These are phyloP conservation scores for Dispira simplex DNA, from an alignment of 192 early-diverging fungal genomes.

Conservation along the genomic window DNA sequence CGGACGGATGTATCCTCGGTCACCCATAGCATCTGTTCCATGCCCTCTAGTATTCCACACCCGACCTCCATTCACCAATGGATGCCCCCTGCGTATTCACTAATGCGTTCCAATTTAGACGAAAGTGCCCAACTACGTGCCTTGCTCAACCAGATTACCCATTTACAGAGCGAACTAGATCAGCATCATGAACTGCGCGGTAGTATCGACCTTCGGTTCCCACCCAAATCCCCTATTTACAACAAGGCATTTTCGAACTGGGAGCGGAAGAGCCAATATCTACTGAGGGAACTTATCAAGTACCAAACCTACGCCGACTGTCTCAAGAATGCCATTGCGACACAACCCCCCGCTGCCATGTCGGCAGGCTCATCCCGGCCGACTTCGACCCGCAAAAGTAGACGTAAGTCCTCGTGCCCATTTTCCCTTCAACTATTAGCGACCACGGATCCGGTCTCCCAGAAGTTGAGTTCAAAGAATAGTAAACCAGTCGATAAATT, in stretches of 20 bases:
- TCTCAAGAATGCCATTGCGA: slow-evolving; percentile 43
- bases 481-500: too few species aligned
- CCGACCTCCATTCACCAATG: slow-evolving; percentile 26
- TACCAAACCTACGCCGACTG: slow-evolving; percentile 65
- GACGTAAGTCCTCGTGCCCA: too few species aligned
- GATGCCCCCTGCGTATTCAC: slow-evolving; percentile 30
- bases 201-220: slow-evolving; percentile 36
- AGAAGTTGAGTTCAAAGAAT: too few species aligned
- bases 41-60: not conserved
- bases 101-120: slow-evolving; percentile 31
- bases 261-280: slow-evolving; percentile 61
- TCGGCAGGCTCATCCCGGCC: too few species aligned
- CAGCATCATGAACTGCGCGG: slow-evolving; percentile 45
- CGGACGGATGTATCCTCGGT: not conserved
- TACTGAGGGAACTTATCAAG: slow-evolving; percentile 71
- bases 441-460: too few species aligned
- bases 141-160: slow-evolving; percentile 44
- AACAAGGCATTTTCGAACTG: slow-evolving; percentile 58
- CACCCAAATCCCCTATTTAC: slow-evolving; percentile 35
- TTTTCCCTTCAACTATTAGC: too few species aligned
- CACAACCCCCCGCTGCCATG: not conserved
- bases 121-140: slow-evolving; percentile 37
- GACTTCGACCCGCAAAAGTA: too few species aligned
- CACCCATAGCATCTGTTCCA: not conserved
- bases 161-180: slow-evolving; percentile 50